These are phyloP conservation scores for Helichrysum umbraculigerum DNA, from an alignment of 129 eudicot genomes.

Conservation along the genomic window DNA sequence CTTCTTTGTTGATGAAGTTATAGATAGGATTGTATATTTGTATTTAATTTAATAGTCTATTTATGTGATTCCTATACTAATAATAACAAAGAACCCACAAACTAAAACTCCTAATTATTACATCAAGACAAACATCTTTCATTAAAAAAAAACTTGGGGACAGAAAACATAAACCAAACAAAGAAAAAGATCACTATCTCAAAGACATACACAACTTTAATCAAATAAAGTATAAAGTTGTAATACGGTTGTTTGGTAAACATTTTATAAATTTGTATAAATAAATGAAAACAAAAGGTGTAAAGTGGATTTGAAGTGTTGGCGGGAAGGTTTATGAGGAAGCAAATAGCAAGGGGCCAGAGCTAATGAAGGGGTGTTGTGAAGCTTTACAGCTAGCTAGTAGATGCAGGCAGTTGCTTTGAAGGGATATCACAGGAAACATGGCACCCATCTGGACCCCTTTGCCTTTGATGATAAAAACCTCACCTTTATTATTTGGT, in stretches of 20 bases:
- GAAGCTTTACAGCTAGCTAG: conserved; percentile 62
- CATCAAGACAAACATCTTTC: conserved; percentile 5
- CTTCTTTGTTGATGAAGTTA: conserved; percentile 4
- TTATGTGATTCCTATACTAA: neutral
- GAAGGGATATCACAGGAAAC: conserved; percentile 42
- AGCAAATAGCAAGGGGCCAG: conserved; percentile 31
- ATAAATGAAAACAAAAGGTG: neutral
- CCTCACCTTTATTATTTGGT: conserved; percentile 11
- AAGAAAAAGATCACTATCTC: conserved; percentile 1
- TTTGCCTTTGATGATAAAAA: conserved; percentile 30
- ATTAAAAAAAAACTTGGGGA: neutral
- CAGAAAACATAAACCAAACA: neutral
- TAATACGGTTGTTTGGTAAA: conserved; percentile 4
- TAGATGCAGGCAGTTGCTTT: conserved; percentile 45
- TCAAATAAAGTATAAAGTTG: neutral
- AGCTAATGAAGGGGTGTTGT: conserved; percentile 12
- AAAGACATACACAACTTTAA: conserved; percentile 11
- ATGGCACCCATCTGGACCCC: conserved; percentile 32
- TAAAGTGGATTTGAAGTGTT: neutral
- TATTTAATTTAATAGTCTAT: neutral
- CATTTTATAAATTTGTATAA: neutral
- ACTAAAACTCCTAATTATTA: neutral
- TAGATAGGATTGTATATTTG: conserved; percentile 1
- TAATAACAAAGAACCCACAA: conserved; percentile 15
- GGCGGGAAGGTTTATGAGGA: neutral